These are phyloP conservation scores for Choanephora cucurbitarum DNA, from an alignment of 371 early-diverging fungal genomes.

Conservation along the genomic window DNA sequence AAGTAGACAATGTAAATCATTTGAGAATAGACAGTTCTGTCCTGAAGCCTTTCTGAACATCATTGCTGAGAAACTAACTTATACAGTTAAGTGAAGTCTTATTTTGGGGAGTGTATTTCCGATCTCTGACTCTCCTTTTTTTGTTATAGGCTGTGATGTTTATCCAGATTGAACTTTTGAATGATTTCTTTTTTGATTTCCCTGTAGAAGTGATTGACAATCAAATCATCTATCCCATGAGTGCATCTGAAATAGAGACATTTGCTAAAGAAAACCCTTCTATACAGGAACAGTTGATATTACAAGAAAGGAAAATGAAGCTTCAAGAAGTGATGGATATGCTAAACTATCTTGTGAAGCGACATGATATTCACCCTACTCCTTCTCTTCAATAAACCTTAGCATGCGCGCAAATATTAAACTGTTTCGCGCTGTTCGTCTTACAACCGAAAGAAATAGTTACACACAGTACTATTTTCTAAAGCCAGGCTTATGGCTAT, in stretches of 20 bases:
- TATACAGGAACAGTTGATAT: conserved; percentile 77
- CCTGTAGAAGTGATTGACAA: conserved; percentile 87
- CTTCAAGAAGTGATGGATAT: conserved; percentile 84
- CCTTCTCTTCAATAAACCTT: neutral
- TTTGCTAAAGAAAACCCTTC: conserved; percentile 91
- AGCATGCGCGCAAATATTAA: too few species aligned
- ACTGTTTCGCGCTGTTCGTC: too few species aligned
- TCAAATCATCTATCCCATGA: conserved; percentile 71
- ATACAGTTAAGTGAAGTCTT: conserved; percentile 70
- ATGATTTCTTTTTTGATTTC: conserved; percentile 96
- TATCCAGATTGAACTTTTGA: conserved; percentile 92
- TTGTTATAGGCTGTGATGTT: conserved; percentile 80
- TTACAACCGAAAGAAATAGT: too few species aligned
- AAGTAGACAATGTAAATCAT: conserved; percentile 71
- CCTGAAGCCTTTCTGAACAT: conserved; percentile 90
- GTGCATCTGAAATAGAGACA: conserved; percentile 66
- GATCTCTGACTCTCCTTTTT: neutral
- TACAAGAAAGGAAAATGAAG: conserved; percentile 79
- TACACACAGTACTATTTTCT: too few species aligned
- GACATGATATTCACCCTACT: conserved; percentile 34
- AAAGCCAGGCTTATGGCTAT: too few species aligned
- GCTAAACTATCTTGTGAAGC: conserved; percentile 61
- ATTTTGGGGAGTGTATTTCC: too few species aligned
- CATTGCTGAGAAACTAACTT: conserved; percentile 89
- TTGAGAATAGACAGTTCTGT: conserved; percentile 80